These are phyloP conservation scores for Microdochium nivale DNA, from an alignment of 2,329 filamentous ascomycete genomes.

Conservation along the genomic window DNA sequence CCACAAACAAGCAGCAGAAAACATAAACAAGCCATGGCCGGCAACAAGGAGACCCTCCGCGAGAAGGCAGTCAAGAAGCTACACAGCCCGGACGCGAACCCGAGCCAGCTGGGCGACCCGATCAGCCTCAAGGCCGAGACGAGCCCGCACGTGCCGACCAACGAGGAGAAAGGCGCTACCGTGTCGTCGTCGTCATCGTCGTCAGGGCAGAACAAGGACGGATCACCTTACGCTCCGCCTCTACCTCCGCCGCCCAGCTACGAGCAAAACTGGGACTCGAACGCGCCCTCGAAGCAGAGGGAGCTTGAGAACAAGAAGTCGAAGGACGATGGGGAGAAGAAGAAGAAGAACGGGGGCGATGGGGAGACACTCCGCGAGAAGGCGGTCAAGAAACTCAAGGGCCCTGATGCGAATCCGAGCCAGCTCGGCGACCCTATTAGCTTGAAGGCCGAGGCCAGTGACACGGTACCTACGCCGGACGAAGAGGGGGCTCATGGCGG, in stretches of 20 bases:
- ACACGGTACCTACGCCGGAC: conserved; percentile 6
- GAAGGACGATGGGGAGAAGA: background rate
- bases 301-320: background rate
- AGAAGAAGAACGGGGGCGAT: background rate
- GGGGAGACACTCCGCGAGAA: conserved; percentile 11
- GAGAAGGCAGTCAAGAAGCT: conserved; percentile 18
- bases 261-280: background rate
- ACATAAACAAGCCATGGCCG: background rate
- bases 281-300: background rate
- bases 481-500: conserved; percentile 9
- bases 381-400: conserved; percentile 10
- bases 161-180: conserved; percentile 13
- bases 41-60: conserved; percentile 12
- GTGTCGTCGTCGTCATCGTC: conserved; percentile 1
- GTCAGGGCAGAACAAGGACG: background rate
- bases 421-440: conserved; percentile 15
- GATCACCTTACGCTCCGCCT: background rate
- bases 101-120: conserved; percentile 28
- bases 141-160: conserved; percentile 18
- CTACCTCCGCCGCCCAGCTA: background rate
- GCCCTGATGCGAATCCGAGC: conserved; percentile 13
- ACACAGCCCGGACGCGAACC: conserved; percentile 22
- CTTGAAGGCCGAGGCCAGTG: conserved; percentile 11
- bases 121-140: conserved; percentile 29
- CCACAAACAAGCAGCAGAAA: no score